Conservation (phyloP, 805 yeast species). For the Wickerhamomyces mucosus region DNA sequence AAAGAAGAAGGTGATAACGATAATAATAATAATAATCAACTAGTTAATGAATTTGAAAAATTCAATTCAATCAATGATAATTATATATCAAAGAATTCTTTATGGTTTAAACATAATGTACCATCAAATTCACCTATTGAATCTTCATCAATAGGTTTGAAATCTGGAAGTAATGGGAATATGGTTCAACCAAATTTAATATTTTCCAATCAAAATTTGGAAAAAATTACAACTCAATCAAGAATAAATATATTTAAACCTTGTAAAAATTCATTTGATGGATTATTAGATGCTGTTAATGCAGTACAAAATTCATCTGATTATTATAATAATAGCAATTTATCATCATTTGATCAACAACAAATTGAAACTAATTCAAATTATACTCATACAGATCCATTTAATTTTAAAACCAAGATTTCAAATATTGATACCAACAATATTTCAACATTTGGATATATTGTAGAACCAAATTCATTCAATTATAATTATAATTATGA, state of each 20-base stretch:
- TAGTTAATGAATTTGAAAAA: background rate
- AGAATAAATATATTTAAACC: background rate
- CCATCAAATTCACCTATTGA: constrained; percentile 5
- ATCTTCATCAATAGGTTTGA: background rate
- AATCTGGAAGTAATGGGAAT: background rate
- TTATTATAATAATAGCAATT: background rate
- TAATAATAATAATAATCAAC: background rate
- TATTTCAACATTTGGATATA: background rate
- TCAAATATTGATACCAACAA: background rate
- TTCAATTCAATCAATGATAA: background rate
- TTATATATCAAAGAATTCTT: background rate
- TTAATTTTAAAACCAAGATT: background rate
- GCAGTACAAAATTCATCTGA: too few relatives aligned
- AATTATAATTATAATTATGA: background rate
- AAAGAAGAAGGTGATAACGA: background rate
- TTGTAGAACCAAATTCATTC: too few relatives aligned
- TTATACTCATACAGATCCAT: background rate
- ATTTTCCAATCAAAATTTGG: background rate
- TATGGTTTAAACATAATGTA: background rate
- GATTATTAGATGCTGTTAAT: background rate
- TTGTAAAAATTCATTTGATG: background rate
- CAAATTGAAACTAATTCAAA: background rate
- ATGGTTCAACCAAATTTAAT: background rate
- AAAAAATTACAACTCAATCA: background rate
- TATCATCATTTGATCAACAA: background rate